Conservation (phyloP, 2,329 filamentous ascomycete genomes). For the Aspergillus chevalieri region DNA sequence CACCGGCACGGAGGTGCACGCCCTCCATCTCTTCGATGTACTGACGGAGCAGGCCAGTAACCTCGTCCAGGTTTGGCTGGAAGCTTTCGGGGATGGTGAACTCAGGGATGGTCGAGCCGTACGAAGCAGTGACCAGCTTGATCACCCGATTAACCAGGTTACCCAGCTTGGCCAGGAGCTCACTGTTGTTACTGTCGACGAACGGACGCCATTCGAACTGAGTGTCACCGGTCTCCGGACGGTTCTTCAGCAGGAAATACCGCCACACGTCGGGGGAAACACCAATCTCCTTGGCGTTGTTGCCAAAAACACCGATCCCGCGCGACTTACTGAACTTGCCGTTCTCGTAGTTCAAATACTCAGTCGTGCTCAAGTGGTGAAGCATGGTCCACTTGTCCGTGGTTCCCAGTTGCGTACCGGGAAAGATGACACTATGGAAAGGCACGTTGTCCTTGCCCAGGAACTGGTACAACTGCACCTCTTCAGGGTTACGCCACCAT, state of each 20-base stretch:
- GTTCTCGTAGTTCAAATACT: conserved; percentile 81
- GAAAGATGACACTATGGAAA: conserved; percentile 90
- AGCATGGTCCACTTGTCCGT: conserved; percentile 83
- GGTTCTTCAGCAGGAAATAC: conserved; percentile 79
- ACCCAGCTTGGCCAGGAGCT: conserved; percentile 67
- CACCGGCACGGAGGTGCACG: conserved; percentile 53
- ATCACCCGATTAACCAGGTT: conserved; percentile 70
- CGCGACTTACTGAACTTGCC: conserved; percentile 92
- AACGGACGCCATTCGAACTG: conserved; percentile 88
- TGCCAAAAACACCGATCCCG: conserved; percentile 85
- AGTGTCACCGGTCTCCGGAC: conserved; percentile 78
- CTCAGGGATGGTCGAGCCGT: conserved; percentile 50
- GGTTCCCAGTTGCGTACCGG: conserved; percentile 77
- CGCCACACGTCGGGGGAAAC: conserved; percentile 84
- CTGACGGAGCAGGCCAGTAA: conserved; percentile 49
- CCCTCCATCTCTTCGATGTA: conserved; percentile 55
- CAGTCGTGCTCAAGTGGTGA: conserved; percentile 80
- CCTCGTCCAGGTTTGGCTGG: conserved; percentile 34
- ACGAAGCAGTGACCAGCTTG: conserved; percentile 66
- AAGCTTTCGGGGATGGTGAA: conserved; percentile 38
- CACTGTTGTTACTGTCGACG: conserved; percentile 79
- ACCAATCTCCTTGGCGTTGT: conserved; percentile 79
- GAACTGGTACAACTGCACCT: conserved; percentile 88
- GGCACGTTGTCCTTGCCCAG: conserved; percentile 89
- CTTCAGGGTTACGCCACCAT: conserved; percentile 88